phyloP scores from a whole-genome alignment of 257 asterid species.

The Mitragyna speciosa region DNA sequence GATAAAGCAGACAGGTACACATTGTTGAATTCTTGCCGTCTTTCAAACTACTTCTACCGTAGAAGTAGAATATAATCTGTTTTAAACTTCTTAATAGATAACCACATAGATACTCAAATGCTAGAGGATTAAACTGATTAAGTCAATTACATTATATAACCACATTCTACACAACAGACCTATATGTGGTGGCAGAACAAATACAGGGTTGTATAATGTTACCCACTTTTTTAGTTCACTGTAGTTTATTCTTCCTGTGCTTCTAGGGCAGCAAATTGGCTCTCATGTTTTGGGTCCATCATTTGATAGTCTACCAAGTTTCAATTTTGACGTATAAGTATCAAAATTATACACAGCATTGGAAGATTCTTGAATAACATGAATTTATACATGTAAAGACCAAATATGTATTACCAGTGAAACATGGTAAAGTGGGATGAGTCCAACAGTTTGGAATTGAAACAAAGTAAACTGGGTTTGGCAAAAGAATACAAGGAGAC shows the following conservation, averaged over 20 bases:
- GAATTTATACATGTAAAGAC: neutral
- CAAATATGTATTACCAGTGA: neutral
- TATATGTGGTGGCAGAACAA: neutral
- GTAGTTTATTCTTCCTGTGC: neutral
- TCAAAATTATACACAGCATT: neutral
- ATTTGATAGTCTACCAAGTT: neutral
- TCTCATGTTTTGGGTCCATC: neutral
- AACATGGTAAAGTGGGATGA: neutral
- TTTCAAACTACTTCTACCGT: too few relatives aligned
- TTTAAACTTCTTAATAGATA: too few relatives aligned
- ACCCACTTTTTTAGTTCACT: neutral
- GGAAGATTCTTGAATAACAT: neutral
- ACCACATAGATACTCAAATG: too few relatives aligned
- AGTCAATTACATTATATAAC: too few relatives aligned
- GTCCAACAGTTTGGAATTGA: neutral
- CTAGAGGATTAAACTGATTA: too few relatives aligned
- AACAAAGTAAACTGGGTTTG: neutral
- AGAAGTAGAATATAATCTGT: too few relatives aligned
- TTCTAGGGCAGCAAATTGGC: neutral
- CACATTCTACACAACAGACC: too few relatives aligned
- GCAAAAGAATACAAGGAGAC: neutral
- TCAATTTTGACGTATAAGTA: neutral
- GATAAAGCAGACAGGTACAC: constrained; percentile 42
- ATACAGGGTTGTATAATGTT: neutral
- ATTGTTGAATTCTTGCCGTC: neutral